Conservation (phyloP, 2,329 filamentous ascomycete species). For the Thelonectria rubi region DNA sequence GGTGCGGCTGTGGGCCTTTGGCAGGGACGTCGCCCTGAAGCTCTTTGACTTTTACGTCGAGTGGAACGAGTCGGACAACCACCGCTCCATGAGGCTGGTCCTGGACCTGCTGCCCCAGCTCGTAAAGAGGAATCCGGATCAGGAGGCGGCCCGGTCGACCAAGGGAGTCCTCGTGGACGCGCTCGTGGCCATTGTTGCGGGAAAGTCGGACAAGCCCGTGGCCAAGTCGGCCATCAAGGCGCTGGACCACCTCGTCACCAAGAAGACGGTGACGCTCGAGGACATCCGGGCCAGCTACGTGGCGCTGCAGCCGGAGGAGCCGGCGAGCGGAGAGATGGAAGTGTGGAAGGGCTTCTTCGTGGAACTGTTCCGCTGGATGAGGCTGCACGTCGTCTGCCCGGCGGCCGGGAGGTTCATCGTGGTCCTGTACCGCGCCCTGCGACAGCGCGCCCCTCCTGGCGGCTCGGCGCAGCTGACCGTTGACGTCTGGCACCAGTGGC, state of each 20-base stretch:
- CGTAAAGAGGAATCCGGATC: slow-evolving; percentile 59
- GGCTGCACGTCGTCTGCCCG: slow-evolving; percentile 65
- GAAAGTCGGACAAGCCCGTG: slow-evolving; percentile 68
- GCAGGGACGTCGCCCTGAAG: slow-evolving; percentile 55
- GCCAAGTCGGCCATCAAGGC: slow-evolving; percentile 76
- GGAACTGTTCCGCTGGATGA: slow-evolving; percentile 64
- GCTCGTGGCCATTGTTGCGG: slow-evolving; percentile 67
- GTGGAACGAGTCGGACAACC: slow-evolving; percentile 73
- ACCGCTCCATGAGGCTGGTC: slow-evolving; percentile 70
- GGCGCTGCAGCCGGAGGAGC: slow-evolving; percentile 45
- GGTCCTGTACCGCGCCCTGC: slow-evolving; percentile 61
- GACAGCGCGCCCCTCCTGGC: slow-evolving; percentile 38
- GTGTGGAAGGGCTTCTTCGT: slow-evolving; percentile 62
- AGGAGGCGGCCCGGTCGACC: slow-evolving; percentile 48
- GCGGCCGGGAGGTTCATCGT: slow-evolving; percentile 69
- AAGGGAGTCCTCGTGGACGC: slow-evolving; percentile 59
- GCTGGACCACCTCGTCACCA: slow-evolving; percentile 71
- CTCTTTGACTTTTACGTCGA: slow-evolving; percentile 72
- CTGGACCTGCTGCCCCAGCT: slow-evolving; percentile 65
- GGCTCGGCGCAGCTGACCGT: slow-evolving; percentile 45
- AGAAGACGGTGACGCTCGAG: slow-evolving; percentile 61
- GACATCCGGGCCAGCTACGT: slow-evolving; percentile 57
- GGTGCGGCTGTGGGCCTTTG: slow-evolving; percentile 62
- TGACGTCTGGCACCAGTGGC: slow-evolving; percentile 64
- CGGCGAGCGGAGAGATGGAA: slow-evolving; percentile 27